Base-by-base conservation (phyloP, 208 protist species). In the Leishmania turanica region DNA sequence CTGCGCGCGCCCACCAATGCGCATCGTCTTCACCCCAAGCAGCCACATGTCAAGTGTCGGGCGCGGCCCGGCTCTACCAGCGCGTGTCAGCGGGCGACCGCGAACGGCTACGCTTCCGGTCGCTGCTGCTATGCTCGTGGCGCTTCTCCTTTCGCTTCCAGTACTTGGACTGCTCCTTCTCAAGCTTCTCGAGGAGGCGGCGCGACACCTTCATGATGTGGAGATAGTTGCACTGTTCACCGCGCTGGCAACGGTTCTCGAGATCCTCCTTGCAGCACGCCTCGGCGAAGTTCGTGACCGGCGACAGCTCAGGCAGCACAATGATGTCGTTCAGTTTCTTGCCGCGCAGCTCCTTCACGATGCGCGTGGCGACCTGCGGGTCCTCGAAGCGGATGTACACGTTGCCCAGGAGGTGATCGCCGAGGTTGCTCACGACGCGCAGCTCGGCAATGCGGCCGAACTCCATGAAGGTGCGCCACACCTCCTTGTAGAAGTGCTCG, bases 201-300 rank as follows among this genome's bases (percentile, higher is more conserved):
- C 93, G 92, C 19, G 92, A 96, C 45, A 98, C 92, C 69, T 95
- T 96, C 89, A 99, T 97, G 58, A 99, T 91, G 88, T 99, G 99
- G 76, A 99, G 93, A 84, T 99, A 99, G 90, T 99, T 99, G 92
- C 99, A 99, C 88, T 99, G 98, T 40, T 91, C 89, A 9, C 97
- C 98, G 54, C 98, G 94, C 37, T 78, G 80, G 90, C 99, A 99
- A 31, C 90, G 87, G 69, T 89, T 89, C 81, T 99, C 96, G 53
- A 99, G 92, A 79, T 99, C 99, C 83, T 99, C 98, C 79, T 98
- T 96, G 93, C 99, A 99, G 86, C 97, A 96, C 62, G 98, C 98
- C 84, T 99, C 98, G 1, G 92, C 91, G 82, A 99, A 99, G 89
- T 99, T 99, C 34, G 95, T 99, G 6, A 99, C 99, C 6, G 99